A percentile compares a stretch with the other conserved stretches of the same genome.
Evolutionary conservation across 2,329 filamentous ascomycete species (phyloP).

Genomic region (Ascochyta koolunga): DNA sequence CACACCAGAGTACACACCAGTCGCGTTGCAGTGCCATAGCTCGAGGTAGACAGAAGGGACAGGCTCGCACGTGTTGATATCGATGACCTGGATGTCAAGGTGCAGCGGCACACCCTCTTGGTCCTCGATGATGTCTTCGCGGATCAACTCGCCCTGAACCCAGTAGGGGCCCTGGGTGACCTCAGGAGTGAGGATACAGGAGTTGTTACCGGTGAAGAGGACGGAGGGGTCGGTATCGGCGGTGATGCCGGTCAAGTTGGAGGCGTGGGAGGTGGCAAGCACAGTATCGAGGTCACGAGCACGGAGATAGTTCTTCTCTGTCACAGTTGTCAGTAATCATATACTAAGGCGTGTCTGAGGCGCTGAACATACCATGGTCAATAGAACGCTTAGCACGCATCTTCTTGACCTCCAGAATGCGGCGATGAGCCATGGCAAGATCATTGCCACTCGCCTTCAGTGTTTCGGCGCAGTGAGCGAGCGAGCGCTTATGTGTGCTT

Average conservation of each 20-base stretch:
- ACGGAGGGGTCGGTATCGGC: slow-evolving; percentile 32
- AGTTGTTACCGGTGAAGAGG: slow-evolving; percentile 42
- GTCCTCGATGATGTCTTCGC: slow-evolving; percentile 55
- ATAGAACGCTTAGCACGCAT: slow-evolving; percentile 49
- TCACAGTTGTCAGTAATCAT: slow-evolving; percentile 9
- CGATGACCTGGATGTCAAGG: slow-evolving; percentile 61
- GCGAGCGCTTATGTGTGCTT: slow-evolving; percentile 46
- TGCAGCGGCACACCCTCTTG: slow-evolving; percentile 57
- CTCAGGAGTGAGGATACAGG: slow-evolving; percentile 45
- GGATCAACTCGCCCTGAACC: slow-evolving; percentile 59
- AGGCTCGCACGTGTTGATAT: slow-evolving; percentile 60
- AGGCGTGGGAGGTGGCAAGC: slow-evolving; percentile 37
- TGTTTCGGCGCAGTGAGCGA: slow-evolving; percentile 50
- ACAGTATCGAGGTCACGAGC: slow-evolving; percentile 37
- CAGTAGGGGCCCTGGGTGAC: slow-evolving; percentile 45
- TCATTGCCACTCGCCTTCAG: slow-evolving; percentile 50
- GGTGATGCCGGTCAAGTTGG: slow-evolving; percentile 39
- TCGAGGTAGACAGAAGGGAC: slow-evolving; percentile 58
- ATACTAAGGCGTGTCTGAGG: background rate
- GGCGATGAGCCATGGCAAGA: slow-evolving; percentile 50
- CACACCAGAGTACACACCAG: slow-evolving; percentile 46
- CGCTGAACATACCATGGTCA: slow-evolving; percentile 19
- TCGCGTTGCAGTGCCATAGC: slow-evolving; percentile 57
- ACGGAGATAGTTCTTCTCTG: slow-evolving; percentile 36
- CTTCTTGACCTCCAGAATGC: slow-evolving; percentile 48